phyloP scores from a whole-genome alignment of 2,329 filamentous ascomycete genomes.

The Trichoderma atrobrunneum region DNA sequence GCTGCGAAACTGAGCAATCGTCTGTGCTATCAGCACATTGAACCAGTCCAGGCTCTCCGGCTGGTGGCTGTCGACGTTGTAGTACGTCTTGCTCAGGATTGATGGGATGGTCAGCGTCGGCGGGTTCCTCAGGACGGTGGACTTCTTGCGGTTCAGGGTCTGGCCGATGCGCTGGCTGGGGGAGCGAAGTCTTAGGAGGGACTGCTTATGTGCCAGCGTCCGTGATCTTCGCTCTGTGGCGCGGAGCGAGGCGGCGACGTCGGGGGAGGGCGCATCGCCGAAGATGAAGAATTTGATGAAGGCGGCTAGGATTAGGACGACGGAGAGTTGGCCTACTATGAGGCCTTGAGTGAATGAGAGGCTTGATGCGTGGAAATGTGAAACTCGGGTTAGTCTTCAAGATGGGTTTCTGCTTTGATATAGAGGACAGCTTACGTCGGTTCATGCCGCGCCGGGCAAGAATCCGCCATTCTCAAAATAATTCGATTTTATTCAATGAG shows the following conservation, averaged over 20 bases:
- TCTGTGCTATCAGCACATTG: slow-evolving; percentile 94
- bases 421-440: slow-evolving; percentile 42
- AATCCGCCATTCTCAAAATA: slow-evolving; percentile 37
- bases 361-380: slow-evolving; percentile 41
- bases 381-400: neutral
- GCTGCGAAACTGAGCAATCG: slow-evolving; percentile 89
- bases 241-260: slow-evolving; percentile 72
- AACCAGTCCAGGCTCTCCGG: slow-evolving; percentile 98
- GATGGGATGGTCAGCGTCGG: slow-evolving; percentile 84
- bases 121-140: slow-evolving; percentile 68
- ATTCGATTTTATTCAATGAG: neutral
- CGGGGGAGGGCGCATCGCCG: slow-evolving; percentile 82
- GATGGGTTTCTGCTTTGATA: neutral
- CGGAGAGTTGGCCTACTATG: slow-evolving; percentile 86
- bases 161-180: slow-evolving; percentile 41
- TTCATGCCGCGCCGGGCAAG: slow-evolving; percentile 43
- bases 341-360: slow-evolving; percentile 92
- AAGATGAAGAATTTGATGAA: slow-evolving; percentile 99
- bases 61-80: slow-evolving; percentile 92
- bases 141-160: slow-evolving; percentile 61
- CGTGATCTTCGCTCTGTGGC: slow-evolving; percentile 71
- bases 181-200: slow-evolving; percentile 61
- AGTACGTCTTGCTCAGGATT: slow-evolving; percentile 95
- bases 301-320: slow-evolving; percentile 83
- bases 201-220: slow-evolving; percentile 73